phyloP scores from a whole-genome alignment of 2,329 filamentous ascomycete species.

The Triangularia verruculosa region DNA sequence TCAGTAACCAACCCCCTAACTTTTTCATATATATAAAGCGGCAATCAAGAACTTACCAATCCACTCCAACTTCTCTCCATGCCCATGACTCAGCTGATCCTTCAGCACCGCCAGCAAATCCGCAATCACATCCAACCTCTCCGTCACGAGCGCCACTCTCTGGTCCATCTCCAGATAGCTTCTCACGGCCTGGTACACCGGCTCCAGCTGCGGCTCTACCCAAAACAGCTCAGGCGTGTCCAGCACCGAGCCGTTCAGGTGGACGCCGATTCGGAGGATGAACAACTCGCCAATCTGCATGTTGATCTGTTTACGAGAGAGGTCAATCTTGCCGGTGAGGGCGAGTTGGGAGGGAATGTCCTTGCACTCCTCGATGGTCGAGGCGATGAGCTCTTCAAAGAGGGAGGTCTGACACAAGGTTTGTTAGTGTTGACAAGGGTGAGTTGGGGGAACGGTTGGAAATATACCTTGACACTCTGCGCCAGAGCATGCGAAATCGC shows the following conservation, averaged over 20 bases:
- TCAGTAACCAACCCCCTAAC: neutral
- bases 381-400: conserved; percentile 92
- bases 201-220: conserved; percentile 95
- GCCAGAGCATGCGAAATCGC: conserved; percentile 94
- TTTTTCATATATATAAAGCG: neutral
- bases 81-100: conserved; percentile 90
- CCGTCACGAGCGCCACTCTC: conserved; percentile 81
- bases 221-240: conserved; percentile 98
- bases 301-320: conserved; percentile 89
- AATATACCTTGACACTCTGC: conserved; percentile 81
- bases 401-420: conserved; percentile 68
- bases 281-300: conserved; percentile 99
- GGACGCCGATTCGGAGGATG: conserved; percentile 95
- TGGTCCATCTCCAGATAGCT: conserved; percentile 99
- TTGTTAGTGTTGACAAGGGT: conserved; percentile 18
- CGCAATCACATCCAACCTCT: conserved; percentile 87
- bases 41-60: conserved; percentile 60
- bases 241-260: conserved; percentile 92
- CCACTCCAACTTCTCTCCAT: conserved; percentile 87
- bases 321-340: conserved; percentile 83
- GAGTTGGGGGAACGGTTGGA: neutral
- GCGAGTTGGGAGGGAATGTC: conserved; percentile 92
- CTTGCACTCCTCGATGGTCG: conserved; percentile 89
- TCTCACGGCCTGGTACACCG: conserved; percentile 90
- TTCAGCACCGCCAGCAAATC: conserved; percentile 91